A percentile compares a stretch with the other conserved stretches of the same genome.
phyloP scores from a whole-genome alignment of 1,284 basidiomycete species.

The Wolfiporia cocos region DNA sequence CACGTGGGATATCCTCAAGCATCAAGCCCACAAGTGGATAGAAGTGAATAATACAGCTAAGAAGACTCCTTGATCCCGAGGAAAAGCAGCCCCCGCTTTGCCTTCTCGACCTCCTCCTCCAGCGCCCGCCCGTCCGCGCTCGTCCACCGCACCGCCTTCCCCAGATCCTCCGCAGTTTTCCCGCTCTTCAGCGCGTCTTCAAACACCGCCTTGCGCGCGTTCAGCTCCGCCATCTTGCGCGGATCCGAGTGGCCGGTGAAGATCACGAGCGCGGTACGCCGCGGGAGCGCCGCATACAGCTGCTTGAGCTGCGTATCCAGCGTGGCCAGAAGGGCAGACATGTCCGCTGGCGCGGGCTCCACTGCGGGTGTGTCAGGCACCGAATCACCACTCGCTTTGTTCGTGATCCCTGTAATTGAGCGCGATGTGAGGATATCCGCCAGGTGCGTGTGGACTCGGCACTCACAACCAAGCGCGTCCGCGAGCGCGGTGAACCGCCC shows the following conservation, averaged over 20 bases:
- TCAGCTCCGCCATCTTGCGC: constrained; percentile 65
- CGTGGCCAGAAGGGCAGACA: constrained; percentile 32
- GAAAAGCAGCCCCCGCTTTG: constrained; percentile 79
- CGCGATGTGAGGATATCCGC: neutral
- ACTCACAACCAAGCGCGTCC: constrained; percentile 73
- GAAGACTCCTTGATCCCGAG: constrained; percentile 56
- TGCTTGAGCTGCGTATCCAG: constrained; percentile 58
- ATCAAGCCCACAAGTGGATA: too few relatives aligned
- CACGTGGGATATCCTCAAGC: too few relatives aligned
- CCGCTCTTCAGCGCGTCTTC: constrained; percentile 63
- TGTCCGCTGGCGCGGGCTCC: constrained; percentile 17
- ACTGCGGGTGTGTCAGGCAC: constrained; percentile 11
- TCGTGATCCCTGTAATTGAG: constrained; percentile 46
- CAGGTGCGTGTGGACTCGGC: neutral
- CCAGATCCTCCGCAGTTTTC: constrained; percentile 42
- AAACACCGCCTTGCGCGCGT: constrained; percentile 63
- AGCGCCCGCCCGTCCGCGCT: constrained; percentile 69
- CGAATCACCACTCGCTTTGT: constrained; percentile 36
- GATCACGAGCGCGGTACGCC: constrained; percentile 75
- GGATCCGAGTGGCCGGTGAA: constrained; percentile 88
- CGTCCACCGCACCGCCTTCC: constrained; percentile 57
- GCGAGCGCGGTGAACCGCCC: constrained; percentile 77
- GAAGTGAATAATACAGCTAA: neutral
- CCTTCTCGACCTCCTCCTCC: constrained; percentile 72
- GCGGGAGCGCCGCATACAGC: constrained; percentile 66